Evolutionary conservation across 179 eudicot species (phyloP).

Genomic region (Spergularia azorica): DNA sequence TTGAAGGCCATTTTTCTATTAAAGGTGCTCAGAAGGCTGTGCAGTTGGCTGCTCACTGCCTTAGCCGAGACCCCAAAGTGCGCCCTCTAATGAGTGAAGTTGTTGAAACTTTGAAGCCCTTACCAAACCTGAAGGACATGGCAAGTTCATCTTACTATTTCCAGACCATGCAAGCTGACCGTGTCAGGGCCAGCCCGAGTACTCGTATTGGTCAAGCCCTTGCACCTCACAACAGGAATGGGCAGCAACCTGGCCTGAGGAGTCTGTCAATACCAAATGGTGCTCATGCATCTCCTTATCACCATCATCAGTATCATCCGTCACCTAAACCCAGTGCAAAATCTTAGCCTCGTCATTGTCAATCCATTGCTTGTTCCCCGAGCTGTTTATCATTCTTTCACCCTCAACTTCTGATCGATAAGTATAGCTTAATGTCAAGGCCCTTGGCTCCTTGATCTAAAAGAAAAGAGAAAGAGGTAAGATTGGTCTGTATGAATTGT

Average conservation of each 20-base stretch:
- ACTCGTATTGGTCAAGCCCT: constrained; percentile 47
- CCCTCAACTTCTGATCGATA: constrained; percentile 22
- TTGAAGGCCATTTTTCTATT: constrained; percentile 87
- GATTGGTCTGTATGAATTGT: constrained; percentile 30
- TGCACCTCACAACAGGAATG: constrained; percentile 52
- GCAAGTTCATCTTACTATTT: constrained; percentile 79
- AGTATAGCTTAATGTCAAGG: constrained; percentile 21
- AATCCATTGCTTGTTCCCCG: constrained; percentile 4
- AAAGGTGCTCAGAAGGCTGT: constrained; percentile 93
- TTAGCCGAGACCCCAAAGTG: constrained; percentile 80
- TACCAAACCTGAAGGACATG: constrained; percentile 85
- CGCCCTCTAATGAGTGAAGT: constrained; percentile 88
- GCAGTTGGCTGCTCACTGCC: constrained; percentile 86
- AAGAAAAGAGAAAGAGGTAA: constrained; percentile 18
- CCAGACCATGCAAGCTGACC: constrained; percentile 72
- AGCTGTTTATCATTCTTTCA: constrained; percentile 23
- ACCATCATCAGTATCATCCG: constrained; percentile 48
- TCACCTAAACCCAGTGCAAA: constrained; percentile 57
- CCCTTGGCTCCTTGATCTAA: constrained; percentile 15
- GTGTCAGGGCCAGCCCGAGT: constrained; percentile 57
- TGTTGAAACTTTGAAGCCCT: constrained; percentile 67
- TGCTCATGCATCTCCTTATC: constrained; percentile 66
- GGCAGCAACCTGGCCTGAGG: constrained; percentile 57
- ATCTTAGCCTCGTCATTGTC: constrained; percentile 26
- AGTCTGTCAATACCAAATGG: constrained; percentile 76